Conservation (phyloP, 345 rosid species). For the Aquilaria malaccensis region DNA sequence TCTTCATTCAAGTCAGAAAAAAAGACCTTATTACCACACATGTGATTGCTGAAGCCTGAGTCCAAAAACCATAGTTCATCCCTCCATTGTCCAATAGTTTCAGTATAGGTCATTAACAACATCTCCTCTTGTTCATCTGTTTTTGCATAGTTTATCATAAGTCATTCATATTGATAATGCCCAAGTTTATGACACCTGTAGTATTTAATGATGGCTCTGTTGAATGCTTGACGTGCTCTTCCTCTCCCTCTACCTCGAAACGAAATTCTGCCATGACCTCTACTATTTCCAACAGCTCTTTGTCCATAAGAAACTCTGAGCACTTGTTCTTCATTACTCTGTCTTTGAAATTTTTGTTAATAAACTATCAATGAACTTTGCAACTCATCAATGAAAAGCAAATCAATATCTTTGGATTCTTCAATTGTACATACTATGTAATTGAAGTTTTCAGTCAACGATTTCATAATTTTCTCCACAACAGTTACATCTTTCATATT, state of each 20-base stretch:
- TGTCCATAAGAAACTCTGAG: too few relatives aligned
- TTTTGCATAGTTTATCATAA: background rate
- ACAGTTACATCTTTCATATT: background rate
- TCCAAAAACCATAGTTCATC: conserved; percentile 3
- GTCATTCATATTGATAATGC: conserved; percentile 10
- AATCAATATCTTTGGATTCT: too few relatives aligned
- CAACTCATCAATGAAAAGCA: too few relatives aligned
- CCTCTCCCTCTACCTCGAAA: too few relatives aligned
- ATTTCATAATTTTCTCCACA: conserved; percentile 1
- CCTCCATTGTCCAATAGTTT: too few relatives aligned
- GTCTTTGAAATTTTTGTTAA: too few relatives aligned
- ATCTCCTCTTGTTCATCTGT: background rate
- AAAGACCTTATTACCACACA: background rate
- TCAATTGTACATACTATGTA: too few relatives aligned
- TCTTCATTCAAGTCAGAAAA: background rate
- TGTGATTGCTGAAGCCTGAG: background rate
- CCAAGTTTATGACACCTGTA: conserved; percentile 6
- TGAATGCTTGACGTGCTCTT: too few relatives aligned
- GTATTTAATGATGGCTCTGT: background rate
- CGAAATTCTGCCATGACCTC: too few relatives aligned
- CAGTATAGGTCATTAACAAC: background rate
- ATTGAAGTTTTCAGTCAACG: background rate
- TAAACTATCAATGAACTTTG: too few relatives aligned
- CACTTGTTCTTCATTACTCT: too few relatives aligned
- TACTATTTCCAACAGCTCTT: too few relatives aligned